Evolutionary conservation across 2,329 filamentous ascomycete genomes (phyloP), one percentile per base, ranked within the genome.

Genomic region (Paecilomyces fulvus): DNA sequence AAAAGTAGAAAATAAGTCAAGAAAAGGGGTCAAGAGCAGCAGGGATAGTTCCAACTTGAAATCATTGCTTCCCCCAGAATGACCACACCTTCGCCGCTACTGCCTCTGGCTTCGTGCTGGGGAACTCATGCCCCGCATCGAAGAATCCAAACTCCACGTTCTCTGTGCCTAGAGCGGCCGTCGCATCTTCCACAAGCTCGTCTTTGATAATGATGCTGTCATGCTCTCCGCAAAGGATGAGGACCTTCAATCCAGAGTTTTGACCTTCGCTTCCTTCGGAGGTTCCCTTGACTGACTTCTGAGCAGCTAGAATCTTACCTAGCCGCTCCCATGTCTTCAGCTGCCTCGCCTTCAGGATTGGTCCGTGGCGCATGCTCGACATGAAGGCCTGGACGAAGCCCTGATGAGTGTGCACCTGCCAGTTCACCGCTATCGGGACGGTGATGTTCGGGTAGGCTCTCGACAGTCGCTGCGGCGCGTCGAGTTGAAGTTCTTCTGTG

Each of bases 341-440:
- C 56, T 74, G 67, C 2, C 67, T 65, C 60, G 87, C 81, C 11
- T 80, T 79, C 59, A 86, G 83, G 21, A 92, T 83, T 0, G 89
- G 89, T 1, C 85, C 86, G 64, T 87, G 73, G 20, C 84, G 79
- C 62, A 92, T 86, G 30, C 82, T 84, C 56, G 83, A 88, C 64
- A 90, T 80, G 64, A 91, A 91, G 0, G 88, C 82, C 2, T 77
- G 75, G 4, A 90, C 75, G 64, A 90, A 92, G 0, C 87, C 89
- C 1, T 69, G 65, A 67, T 92, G 87, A 28, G 80, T 66, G 33
- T 78, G 74, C 20, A 90, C 73, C 70, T 92, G 89, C 86, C 88
- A 91, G 50, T 75, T 72, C 52, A 90, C 83, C 0, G 87, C 81
- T 3, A 79, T 77, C 0, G 83, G 80, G 3, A 89, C 80, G 7